These are phyloP conservation scores for Neoboletus magnificus DNA, from an alignment of 768 basidiomycete genomes.

Conservation along the genomic window DNA sequence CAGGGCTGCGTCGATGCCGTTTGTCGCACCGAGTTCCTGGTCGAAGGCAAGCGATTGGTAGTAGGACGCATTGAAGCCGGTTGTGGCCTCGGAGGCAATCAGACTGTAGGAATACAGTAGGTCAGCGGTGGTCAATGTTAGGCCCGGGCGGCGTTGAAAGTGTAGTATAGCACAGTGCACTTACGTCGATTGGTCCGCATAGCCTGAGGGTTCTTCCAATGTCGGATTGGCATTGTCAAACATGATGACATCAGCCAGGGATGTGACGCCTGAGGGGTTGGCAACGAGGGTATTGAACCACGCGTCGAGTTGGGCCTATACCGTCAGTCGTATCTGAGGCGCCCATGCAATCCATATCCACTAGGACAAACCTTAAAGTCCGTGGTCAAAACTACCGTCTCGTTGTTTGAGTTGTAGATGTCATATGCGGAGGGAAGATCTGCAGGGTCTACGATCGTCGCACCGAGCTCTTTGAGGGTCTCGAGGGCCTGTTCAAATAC, in stretches of 20 bases:
- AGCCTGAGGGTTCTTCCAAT: conserved; percentile 42
- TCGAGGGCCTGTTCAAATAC: conserved; percentile 42
- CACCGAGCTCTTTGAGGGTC: conserved; percentile 38
- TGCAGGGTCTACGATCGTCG: conserved; percentile 58
- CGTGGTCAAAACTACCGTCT: conserved; percentile 49
- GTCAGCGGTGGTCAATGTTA: background rate
- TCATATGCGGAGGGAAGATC: conserved; percentile 57
- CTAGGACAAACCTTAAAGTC: conserved; percentile 55
- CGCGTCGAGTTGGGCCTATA: conserved; percentile 50
- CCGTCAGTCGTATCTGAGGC: background rate
- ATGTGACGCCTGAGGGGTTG: conserved; percentile 59
- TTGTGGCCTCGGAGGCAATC: conserved; percentile 25
- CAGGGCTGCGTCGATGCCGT: conserved; percentile 54
- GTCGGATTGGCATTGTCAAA: conserved; percentile 51
- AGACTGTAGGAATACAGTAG: conserved; percentile 6
- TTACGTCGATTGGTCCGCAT: conserved; percentile 34
- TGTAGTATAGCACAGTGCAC: conserved; percentile 21
- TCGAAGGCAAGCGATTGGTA: conserved; percentile 45
- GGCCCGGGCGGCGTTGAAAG: background rate
- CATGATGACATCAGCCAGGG: conserved; percentile 52
- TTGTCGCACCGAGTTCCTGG: conserved; percentile 44
- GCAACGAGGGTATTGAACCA: conserved; percentile 45
- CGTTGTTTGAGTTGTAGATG: conserved; percentile 46
- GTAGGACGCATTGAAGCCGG: conserved; percentile 33
- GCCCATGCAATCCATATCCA: background rate